These are phyloP conservation scores for Globisporangium abappressorium DNA, from an alignment of 352 stramenopile species.

Conservation along the genomic window DNA sequence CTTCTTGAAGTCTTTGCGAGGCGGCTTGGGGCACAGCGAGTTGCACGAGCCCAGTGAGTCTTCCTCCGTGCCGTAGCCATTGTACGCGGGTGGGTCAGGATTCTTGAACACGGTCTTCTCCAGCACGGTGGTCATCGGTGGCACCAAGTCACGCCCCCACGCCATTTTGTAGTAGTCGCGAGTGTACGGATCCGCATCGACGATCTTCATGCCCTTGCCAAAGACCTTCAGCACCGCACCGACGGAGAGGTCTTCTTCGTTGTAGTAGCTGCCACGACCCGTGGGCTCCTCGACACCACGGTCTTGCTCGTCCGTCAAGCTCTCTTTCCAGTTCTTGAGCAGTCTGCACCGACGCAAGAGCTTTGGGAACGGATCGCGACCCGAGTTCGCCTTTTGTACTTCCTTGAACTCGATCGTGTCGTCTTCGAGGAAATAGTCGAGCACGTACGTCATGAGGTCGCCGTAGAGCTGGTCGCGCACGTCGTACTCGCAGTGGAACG, in stretches of 20 bases:
- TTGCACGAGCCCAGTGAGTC: conserved; percentile 70
- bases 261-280: conserved; percentile 63
- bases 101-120: conserved; percentile 52
- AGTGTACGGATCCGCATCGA: conserved; percentile 78
- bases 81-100: conserved; percentile 60
- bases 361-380: conserved; percentile 74
- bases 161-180: conserved; percentile 72
- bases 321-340: conserved; percentile 67
- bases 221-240: conserved; percentile 71
- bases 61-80: conserved; percentile 74
- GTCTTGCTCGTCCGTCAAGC: conserved; percentile 68
- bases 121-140: conserved; percentile 40
- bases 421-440: conserved; percentile 89
- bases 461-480: conserved; percentile 75
- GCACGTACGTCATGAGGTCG: conserved; percentile 72
- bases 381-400: conserved; percentile 73
- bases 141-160: conserved; percentile 47
- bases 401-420: conserved; percentile 90
- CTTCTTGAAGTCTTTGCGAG: conserved; percentile 80
- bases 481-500: conserved; percentile 87
- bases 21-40: conserved; percentile 62
- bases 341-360: conserved; percentile 62
- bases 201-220: conserved; percentile 59
- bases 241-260: conserved; percentile 62
- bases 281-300: conserved; percentile 73